A percentile compares a stretch with the other conserved stretches of the same genome.
Conservation (phyloP, 345 rosid species). For the Populus deltoides region DNA sequence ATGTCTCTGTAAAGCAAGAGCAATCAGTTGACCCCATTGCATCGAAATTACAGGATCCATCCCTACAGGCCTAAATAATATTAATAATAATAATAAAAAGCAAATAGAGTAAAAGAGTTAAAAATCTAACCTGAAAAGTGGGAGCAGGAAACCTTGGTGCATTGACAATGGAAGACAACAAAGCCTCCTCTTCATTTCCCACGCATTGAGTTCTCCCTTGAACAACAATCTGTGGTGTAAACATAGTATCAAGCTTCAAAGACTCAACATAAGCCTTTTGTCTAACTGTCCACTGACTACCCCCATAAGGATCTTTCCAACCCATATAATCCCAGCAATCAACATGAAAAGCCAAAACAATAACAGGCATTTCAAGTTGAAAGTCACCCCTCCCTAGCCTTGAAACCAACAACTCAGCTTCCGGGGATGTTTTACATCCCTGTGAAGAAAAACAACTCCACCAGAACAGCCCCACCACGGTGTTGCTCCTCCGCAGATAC, state of each 20-base stretch:
- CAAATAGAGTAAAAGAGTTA: neutral
- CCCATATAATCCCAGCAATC: slow-evolving; percentile 95
- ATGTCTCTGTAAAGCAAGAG: neutral
- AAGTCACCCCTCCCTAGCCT: slow-evolving; percentile 93
- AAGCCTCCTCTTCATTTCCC: slow-evolving; percentile 59
- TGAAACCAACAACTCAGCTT: slow-evolving; percentile 74
- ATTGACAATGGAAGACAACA: slow-evolving; percentile 45
- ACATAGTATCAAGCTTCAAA: slow-evolving; percentile 75
- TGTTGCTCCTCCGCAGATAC: slow-evolving; percentile 43
- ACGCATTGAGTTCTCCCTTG: slow-evolving; percentile 67
- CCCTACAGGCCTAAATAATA: no score
- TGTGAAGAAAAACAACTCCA: slow-evolving; percentile 90
- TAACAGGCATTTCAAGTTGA: slow-evolving; percentile 49
- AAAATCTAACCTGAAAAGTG: slow-evolving; percentile 46
- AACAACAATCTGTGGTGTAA: slow-evolving; percentile 76
- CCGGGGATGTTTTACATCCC: slow-evolving; percentile 78
- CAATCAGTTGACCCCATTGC: neutral
- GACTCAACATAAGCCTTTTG: slow-evolving; percentile 90
- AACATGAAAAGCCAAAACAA: slow-evolving; percentile 69
- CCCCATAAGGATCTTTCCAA: slow-evolving; percentile 91
- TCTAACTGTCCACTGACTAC: slow-evolving; percentile 78
- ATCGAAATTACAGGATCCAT: neutral
- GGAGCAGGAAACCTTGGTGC: slow-evolving; percentile 73
- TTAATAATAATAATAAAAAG: no score
- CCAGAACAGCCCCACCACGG: slow-evolving; percentile 54